Percentiles rank a stretch among this genome's conserved stretches.
phyloP scores from a whole-genome alignment of 192 early-diverging fungal species.

The Backusella liffmaniae region DNA sequence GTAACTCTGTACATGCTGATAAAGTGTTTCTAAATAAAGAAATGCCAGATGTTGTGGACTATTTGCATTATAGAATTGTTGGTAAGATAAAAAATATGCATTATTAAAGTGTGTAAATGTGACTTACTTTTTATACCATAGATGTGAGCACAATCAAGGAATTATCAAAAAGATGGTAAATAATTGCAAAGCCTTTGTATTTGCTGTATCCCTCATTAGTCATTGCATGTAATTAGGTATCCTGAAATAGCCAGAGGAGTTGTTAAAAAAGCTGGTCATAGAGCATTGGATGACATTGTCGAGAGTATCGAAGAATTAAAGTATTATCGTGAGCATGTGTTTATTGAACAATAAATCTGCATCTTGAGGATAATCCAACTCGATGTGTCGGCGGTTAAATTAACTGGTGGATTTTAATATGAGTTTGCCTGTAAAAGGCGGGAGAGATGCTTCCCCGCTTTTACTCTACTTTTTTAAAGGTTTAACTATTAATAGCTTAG shows the following conservation, averaged over 20 bases:
- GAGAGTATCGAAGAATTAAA: constrained; percentile 89
- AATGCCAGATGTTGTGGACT: constrained; percentile 72
- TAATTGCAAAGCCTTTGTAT: neutral
- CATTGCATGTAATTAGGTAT: constrained; percentile 10
- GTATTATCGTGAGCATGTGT: constrained; percentile 67
- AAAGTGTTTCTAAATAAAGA: constrained; percentile 78
- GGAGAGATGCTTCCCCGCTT: neutral
- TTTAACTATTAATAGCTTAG: neutral
- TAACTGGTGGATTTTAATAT: neutral
- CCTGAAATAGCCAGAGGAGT: constrained; percentile 42
- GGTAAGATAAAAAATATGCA: constrained; percentile 22
- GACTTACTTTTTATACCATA: constrained; percentile 12
- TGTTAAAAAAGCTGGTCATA: constrained; percentile 59
- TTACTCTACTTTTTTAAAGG: neutral
- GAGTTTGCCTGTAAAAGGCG: neutral
- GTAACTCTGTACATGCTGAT: constrained; percentile 94
- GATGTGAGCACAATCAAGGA: constrained; percentile 96
- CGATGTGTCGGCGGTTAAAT: neutral
- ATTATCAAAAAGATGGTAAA: constrained; percentile 76
- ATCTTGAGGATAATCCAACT: neutral
- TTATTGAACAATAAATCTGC: constrained; percentile 38
- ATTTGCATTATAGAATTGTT: constrained; percentile 82
- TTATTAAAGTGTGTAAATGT: neutral
- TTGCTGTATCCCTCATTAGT: neutral
- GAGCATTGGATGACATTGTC: constrained; percentile 90